phyloP scores from a whole-genome alignment of 2,329 filamentous ascomycete species.

The Podosphaera xanthii region DNA sequence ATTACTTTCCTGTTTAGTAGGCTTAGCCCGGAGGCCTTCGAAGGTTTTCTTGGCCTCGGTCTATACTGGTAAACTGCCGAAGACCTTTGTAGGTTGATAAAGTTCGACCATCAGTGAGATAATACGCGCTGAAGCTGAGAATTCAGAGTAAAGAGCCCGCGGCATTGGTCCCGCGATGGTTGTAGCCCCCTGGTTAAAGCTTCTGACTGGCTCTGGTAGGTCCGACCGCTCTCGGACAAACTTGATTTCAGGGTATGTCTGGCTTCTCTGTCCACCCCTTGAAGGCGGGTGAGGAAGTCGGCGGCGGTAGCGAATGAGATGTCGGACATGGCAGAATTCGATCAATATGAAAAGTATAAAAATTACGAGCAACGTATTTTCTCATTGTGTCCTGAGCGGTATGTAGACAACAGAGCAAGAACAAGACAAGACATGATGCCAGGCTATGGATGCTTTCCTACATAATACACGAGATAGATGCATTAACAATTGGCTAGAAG shows the following conservation, averaged over 20 bases:
- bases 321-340: neutral
- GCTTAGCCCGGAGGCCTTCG: neutral
- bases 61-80: neutral
- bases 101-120: neutral
- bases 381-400: slow-evolving; percentile 20
- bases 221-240: neutral
- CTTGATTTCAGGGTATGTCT: neutral
- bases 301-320: neutral
- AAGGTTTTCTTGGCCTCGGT: neutral
- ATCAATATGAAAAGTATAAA: too few relatives aligned
- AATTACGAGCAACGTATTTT: too few relatives aligned
- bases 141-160: neutral
- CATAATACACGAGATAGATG: too few relatives aligned
- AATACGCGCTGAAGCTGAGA: neutral
- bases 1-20: neutral
- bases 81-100: neutral
- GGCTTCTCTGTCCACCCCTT: neutral
- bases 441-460: too few relatives aligned
- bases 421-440: too few relatives aligned
- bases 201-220: neutral
- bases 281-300: neutral
- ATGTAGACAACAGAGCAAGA: too few relatives aligned
- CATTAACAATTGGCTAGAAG: too few relatives aligned
- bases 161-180: neutral
- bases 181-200: neutral